A percentile compares a stretch with the other conserved stretches of the same genome.
Evolutionary conservation across 2,329 filamentous ascomycete species (phyloP).

Genomic region (Zymoseptoria ardabiliae): DNA sequence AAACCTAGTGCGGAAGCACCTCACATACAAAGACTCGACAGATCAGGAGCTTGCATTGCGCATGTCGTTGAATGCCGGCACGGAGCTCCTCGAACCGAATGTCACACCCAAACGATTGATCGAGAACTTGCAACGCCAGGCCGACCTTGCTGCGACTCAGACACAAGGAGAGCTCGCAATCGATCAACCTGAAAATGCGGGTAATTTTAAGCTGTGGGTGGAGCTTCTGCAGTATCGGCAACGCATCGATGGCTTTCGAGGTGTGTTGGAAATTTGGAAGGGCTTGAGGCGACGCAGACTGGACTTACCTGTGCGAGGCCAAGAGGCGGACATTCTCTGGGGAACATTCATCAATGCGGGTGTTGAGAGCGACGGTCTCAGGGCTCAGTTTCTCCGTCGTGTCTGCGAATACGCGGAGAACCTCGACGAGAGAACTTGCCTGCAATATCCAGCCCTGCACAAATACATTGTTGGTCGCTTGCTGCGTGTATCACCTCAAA

Average conservation of each 20-base stretch:
- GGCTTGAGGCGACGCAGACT: constrained; percentile 32
- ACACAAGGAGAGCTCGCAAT: constrained; percentile 23
- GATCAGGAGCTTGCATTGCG: constrained; percentile 8
- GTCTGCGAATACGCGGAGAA: constrained; percentile 37
- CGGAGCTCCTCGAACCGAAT: constrained; percentile 1
- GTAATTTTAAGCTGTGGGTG: constrained; percentile 35
- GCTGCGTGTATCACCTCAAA: constrained; percentile 24
- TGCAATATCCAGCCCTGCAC: constrained; percentile 36
- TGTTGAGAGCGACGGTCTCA: constrained; percentile 11
- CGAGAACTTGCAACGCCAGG: constrained; percentile 25
- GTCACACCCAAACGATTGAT: constrained; percentile 3
- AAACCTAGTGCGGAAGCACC: neutral
- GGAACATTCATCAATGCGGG: constrained; percentile 36
- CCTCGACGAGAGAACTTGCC: constrained; percentile 33
- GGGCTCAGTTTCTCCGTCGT: constrained; percentile 26
- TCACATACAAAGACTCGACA: neutral
- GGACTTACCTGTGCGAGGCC: constrained; percentile 34
- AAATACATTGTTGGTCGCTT: constrained; percentile 36
- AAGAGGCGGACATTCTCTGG: constrained; percentile 41
- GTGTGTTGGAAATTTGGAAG: constrained; percentile 39
- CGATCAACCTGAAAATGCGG: constrained; percentile 22
- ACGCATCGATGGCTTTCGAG: constrained; percentile 35
- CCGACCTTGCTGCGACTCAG: constrained; percentile 19
- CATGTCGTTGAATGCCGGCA: constrained; percentile 9
- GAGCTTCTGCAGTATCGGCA: constrained; percentile 35